A percentile compares a stretch with the other conserved stretches of the same genome.
These are phyloP conservation scores for Kalaharituber pfeilii DNA, from an alignment of 2,329 filamentous ascomycete genomes.

Conservation along the genomic window DNA sequence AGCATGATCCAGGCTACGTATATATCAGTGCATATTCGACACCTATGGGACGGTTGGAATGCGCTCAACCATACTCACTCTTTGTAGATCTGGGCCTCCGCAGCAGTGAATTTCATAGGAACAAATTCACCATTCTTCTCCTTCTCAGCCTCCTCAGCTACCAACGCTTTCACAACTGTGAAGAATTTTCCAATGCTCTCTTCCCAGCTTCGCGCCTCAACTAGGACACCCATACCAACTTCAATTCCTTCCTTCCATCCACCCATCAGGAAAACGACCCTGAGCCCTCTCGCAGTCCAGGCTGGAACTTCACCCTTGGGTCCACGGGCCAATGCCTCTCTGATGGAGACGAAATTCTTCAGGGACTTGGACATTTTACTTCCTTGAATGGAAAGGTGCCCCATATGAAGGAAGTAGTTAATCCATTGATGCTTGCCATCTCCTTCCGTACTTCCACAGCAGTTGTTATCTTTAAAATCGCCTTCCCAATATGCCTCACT, in stretches of 20 bases:
- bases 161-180: conserved; percentile 34
- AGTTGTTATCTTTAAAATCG: conserved; percentile 1
- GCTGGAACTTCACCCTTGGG: conserved; percentile 26
- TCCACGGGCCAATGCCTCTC: conserved; percentile 52
- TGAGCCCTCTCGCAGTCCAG: conserved; percentile 63
- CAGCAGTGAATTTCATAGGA: conserved; percentile 17
- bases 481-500: conserved; percentile 62
- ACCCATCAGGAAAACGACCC: conserved; percentile 74
- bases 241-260: conserved; percentile 84
- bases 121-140: conserved; percentile 16
- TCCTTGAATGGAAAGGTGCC: conserved; percentile 72
- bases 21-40: conserved; percentile 25
- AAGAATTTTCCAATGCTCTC: conserved; percentile 54
- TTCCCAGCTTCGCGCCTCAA: conserved; percentile 62
- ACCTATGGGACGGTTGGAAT: not conserved
- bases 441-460: conserved; percentile 10
- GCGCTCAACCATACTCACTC: conserved; percentile 13
- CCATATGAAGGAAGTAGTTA: conserved; percentile 93
- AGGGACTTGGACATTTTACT: conserved; percentile 92
- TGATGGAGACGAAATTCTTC: conserved; percentile 91
- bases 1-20: conserved; percentile 29
- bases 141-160: conserved; percentile 18
- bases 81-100: conserved; percentile 19
- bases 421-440: conserved; percentile 51
- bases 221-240: conserved; percentile 67